These are phyloP conservation scores for Priceomyces castillae DNA, from an alignment of 805 yeast species.

Conservation along the genomic window DNA sequence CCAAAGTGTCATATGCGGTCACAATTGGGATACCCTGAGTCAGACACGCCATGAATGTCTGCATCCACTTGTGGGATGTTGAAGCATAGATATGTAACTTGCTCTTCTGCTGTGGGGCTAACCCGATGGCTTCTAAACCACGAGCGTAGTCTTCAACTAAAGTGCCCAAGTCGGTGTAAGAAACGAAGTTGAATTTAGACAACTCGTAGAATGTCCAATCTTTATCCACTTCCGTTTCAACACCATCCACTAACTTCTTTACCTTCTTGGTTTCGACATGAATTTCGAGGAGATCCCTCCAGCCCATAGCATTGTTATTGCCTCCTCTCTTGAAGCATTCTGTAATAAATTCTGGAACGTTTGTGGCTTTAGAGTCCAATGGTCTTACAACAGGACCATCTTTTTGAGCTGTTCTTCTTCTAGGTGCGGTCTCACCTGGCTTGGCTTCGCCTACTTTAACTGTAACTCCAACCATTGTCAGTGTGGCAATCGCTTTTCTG, in stretches of 20 bases:
- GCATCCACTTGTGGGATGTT: constrained; percentile 90
- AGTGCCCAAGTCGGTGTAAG: constrained; percentile 55
- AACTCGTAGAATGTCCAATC: constrained; percentile 86
- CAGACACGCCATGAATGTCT: constrained; percentile 73
- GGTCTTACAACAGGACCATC: constrained; percentile 61
- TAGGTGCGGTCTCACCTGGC: constrained; percentile 79
- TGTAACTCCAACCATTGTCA: constrained; percentile 22
- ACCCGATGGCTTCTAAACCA: constrained; percentile 74
- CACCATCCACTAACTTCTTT: constrained; percentile 75
- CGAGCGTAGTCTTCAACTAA: constrained; percentile 58
- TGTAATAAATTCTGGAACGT: constrained; percentile 65
- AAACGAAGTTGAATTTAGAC: constrained; percentile 64
- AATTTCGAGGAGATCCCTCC: constrained; percentile 72
- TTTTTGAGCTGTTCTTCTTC: constrained; percentile 57
- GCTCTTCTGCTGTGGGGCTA: constrained; percentile 57
- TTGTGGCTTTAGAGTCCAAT: constrained; percentile 55
- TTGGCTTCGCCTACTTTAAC: constrained; percentile 71
- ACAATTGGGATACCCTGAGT: constrained; percentile 82
- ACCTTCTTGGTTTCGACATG: constrained; percentile 75
- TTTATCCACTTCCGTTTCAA: constrained; percentile 68
- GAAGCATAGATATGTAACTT: constrained; percentile 82
- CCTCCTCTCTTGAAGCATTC: constrained; percentile 63
- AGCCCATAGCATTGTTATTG: constrained; percentile 59
- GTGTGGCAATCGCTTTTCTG: no score
- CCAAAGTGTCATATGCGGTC: constrained; percentile 94